phyloP scores from a whole-genome alignment of 192 early-diverging fungal species.

The Backusella parvicylindrica region DNA sequence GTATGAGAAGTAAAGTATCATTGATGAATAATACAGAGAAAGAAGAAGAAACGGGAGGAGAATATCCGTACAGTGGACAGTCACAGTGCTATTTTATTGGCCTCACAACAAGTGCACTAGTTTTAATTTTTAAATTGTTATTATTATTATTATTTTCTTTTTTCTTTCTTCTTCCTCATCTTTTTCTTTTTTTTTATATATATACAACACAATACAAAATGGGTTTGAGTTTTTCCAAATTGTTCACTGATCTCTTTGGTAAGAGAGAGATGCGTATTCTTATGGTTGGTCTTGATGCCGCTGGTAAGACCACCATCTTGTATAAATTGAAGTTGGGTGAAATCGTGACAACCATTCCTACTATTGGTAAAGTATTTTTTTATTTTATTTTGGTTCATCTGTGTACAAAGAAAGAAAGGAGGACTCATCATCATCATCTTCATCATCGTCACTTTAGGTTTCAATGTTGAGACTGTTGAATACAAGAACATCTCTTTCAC shows the following conservation, averaged over 20 bases:
- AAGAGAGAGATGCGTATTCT: slow-evolving; percentile 96
- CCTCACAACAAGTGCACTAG: neutral
- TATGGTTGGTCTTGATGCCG: slow-evolving; percentile 92
- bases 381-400: neutral
- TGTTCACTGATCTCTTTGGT: slow-evolving; percentile 74
- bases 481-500: slow-evolving; percentile 99
- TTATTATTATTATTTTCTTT: neutral
- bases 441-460: slow-evolving; percentile 50
- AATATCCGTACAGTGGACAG: neutral
- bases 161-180: neutral
- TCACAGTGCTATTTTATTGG: neutral
- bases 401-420: slow-evolving; percentile 1
- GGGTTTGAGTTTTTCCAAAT: slow-evolving; percentile 82
- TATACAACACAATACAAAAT: slow-evolving; percentile 36
- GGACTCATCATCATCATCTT: neutral
- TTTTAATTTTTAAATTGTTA: neutral
- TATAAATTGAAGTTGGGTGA: slow-evolving; percentile 99
- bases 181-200: neutral
- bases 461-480: slow-evolving; percentile 97
- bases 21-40: no score
- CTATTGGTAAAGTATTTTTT: slow-evolving; percentile 75
- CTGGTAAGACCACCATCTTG: slow-evolving; percentile 97
- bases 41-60: no score
- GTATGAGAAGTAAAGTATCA: no score
- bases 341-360: slow-evolving; percentile 98